A percentile compares a stretch with the other conserved stretches of the same genome.
These are phyloP conservation scores for Colletotrichum sp. DNA, from an alignment of 2,329 filamentous ascomycete species.

Conservation along the genomic window DNA sequence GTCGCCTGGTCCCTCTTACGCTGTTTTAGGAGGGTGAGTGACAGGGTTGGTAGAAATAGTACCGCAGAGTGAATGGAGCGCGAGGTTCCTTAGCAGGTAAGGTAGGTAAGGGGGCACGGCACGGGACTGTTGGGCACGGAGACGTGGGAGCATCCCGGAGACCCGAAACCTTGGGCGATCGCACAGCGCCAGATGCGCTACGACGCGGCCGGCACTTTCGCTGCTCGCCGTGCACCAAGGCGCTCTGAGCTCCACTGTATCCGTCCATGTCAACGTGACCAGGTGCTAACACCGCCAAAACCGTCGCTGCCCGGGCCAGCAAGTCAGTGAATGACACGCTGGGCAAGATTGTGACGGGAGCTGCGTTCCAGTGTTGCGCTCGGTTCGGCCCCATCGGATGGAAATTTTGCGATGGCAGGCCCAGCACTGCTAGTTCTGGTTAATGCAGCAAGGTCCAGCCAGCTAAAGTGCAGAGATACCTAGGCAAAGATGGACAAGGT, in stretches of 20 bases:
- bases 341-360: neutral
- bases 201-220: neutral
- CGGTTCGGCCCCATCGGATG: conserved; percentile 16
- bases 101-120: neutral
- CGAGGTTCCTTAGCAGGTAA: neutral
- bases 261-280: neutral
- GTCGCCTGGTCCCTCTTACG: neutral
- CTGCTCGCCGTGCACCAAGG: neutral
- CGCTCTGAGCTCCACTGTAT: neutral
- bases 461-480: neutral
- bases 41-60: neutral
- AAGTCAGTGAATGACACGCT: neutral
- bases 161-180: conserved; percentile 10
- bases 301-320: neutral
- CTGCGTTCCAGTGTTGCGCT: neutral
- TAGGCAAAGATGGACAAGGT: neutral
- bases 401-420: conserved; percentile 17
- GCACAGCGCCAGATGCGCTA: conserved; percentile 1
- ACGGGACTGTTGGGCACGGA: neutral
- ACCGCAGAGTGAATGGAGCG: neutral
- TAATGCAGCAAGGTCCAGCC: neutral
- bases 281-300: neutral
- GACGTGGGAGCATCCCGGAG: conserved; percentile 12
- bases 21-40: neutral
- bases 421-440: neutral